Conservation (phyloP, 176 grass and related monocot species). For the Urochloa ruziziensis region DNA sequence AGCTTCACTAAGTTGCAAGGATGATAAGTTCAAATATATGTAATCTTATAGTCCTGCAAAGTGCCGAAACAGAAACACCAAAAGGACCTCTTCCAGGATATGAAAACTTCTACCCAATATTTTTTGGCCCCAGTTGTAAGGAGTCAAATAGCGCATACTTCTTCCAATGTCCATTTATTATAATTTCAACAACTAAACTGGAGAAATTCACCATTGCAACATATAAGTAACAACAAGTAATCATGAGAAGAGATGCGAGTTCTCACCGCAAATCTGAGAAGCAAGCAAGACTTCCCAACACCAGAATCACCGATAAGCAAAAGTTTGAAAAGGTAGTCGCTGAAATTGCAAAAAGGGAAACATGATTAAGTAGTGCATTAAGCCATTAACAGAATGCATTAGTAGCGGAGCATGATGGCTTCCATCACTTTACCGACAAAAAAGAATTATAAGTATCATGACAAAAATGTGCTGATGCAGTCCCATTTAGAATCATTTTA, state of each 20-base stretch:
- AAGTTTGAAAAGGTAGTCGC: constrained; percentile 65
- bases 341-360: constrained; percentile 22
- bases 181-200: not conserved
- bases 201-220: not conserved
- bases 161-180: not conserved
- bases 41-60: not conserved
- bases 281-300: constrained; percentile 67
- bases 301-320: constrained; percentile 74
- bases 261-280: constrained; percentile 63
- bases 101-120: not conserved
- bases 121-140: not conserved
- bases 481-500: not conserved
- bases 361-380: not conserved
- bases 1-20: not conserved
- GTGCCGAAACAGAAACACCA: not conserved
- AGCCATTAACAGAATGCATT: not conserved
- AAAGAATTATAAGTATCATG: not conserved
- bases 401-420: not conserved
- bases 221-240: not conserved
- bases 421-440: not conserved
- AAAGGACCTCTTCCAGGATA: not conserved
- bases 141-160: not conserved
- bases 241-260: not conserved
- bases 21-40: not conserved
- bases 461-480: not conserved